Percentiles rank a stretch among this genome's conserved stretches.
Conservation (phyloP, 371 early-diverging fungal species). For the Saksenaea oblongispora region DNA sequence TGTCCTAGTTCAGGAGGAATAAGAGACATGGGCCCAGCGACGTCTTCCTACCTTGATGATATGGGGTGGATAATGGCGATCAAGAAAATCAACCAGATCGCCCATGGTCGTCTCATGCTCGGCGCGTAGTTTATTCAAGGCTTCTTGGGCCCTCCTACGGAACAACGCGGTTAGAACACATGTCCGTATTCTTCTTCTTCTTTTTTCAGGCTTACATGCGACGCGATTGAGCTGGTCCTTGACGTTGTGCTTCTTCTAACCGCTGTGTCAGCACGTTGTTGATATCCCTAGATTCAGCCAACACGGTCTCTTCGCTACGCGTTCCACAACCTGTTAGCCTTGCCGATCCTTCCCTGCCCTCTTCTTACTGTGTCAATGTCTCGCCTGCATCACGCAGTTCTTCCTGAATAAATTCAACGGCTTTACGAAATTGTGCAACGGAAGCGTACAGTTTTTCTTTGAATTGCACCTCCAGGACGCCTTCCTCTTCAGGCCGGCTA, state of each 20-base stretch:
- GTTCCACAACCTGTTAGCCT: neutral
- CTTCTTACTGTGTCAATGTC: neutral
- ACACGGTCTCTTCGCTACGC: slow-evolving; percentile 17
- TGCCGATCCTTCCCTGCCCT: neutral
- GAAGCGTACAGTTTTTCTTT: slow-evolving; percentile 25
- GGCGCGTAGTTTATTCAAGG: neutral
- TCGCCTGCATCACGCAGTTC: slow-evolving; percentile 13
- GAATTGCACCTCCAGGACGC: slow-evolving; percentile 22
- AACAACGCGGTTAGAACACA: too few species aligned
- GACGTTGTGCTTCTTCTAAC: slow-evolving; percentile 13
- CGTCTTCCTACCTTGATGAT: slow-evolving; percentile 35
- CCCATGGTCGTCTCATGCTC: slow-evolving; percentile 29
- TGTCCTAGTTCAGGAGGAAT: too few species aligned
- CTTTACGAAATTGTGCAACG: slow-evolving; percentile 13
- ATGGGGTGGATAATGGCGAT: slow-evolving; percentile 49
- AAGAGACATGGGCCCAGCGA: too few species aligned
- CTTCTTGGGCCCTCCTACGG: neutral
- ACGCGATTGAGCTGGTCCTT: neutral
- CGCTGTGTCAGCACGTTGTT: slow-evolving; percentile 14
- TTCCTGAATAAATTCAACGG: slow-evolving; percentile 16
- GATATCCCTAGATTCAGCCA: slow-evolving; percentile 27
- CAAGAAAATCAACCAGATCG: slow-evolving; percentile 48
- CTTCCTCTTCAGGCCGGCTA: slow-evolving; percentile 7
- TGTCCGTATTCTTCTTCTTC: neutral
- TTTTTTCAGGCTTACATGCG: slow-evolving; percentile 7